Conservation (phyloP, 768 basidiomycete genomes). For the Udeniomyces megalosporus region DNA sequence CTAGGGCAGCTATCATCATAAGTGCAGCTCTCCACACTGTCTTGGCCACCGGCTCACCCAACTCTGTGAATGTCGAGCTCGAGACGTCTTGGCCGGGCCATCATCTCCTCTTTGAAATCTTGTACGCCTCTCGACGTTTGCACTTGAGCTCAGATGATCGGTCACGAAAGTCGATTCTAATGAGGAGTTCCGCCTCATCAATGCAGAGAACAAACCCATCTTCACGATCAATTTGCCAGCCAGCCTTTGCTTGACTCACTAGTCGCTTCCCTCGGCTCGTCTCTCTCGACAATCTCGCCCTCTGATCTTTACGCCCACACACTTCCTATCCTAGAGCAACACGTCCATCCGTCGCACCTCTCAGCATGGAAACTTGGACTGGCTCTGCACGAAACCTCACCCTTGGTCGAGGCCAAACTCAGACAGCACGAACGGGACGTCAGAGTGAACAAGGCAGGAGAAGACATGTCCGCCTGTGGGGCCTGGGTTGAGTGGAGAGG, state of each 20-base stretch:
- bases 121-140: conserved; percentile 31
- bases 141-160: neutral
- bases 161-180: neutral
- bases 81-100: conserved; percentile 52
- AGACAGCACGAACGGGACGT: conserved; percentile 37
- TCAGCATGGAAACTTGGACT: conserved; percentile 42
- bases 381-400: conserved; percentile 58
- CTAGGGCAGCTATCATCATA: too few relatives aligned
- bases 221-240: conserved; percentile 56
- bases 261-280: neutral
- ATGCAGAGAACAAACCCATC: conserved; percentile 58
- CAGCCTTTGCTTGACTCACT: conserved; percentile 51
- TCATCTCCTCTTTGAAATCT: conserved; percentile 45
- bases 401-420: conserved; percentile 66
- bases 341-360: conserved; percentile 36
- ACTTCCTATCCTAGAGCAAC: conserved; percentile 27
- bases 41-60: too few relatives aligned
- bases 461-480: conserved; percentile 25
- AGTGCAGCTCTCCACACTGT: too few relatives aligned
- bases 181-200: conserved; percentile 1
- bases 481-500: conserved; percentile 79
- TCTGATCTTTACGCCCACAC: conserved; percentile 12
- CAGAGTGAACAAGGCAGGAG: conserved; percentile 32
- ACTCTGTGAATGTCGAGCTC: conserved; percentile 7
- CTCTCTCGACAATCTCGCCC: conserved; percentile 36